Percentiles rank a stretch among this genome's conserved stretches.
Conservation (phyloP, 768 basidiomycete genomes). For the Boletus sp. region DNA sequence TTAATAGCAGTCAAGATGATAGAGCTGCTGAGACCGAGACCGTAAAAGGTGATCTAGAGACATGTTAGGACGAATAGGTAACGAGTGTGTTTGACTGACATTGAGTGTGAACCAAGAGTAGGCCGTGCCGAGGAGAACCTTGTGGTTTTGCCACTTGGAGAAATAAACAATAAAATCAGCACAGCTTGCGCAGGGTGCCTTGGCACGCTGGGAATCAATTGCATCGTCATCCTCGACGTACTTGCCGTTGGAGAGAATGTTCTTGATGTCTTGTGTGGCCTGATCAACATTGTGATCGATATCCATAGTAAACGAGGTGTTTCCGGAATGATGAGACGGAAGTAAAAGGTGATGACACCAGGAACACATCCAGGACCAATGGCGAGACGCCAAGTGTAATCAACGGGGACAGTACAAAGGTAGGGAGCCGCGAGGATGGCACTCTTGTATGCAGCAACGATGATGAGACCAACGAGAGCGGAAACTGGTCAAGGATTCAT, state of each 20-base stretch:
- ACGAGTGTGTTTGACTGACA: slow-evolving; percentile 38
- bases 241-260: slow-evolving; percentile 55
- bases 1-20: slow-evolving; percentile 74
- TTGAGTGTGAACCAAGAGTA: slow-evolving; percentile 92
- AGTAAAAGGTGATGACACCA: slow-evolving; percentile 30
- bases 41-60: slow-evolving; percentile 79
- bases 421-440: slow-evolving; percentile 45
- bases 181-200: slow-evolving; percentile 66
- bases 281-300: slow-evolving; percentile 78
- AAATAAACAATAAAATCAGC: slow-evolving; percentile 71
- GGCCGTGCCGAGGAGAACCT: slow-evolving; percentile 72
- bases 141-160: slow-evolving; percentile 70
- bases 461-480: slow-evolving; percentile 61
- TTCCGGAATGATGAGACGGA: too few species aligned
- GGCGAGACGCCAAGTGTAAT: slow-evolving; percentile 81
- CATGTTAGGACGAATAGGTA: not conserved
- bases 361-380: slow-evolving; percentile 88
- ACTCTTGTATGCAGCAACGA: slow-evolving; percentile 66
- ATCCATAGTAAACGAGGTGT: slow-evolving; percentile 64
- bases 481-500: slow-evolving; percentile 41
- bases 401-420: slow-evolving; percentile 49
- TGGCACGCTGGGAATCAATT: slow-evolving; percentile 50
- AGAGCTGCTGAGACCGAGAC: slow-evolving; percentile 79
- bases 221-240: slow-evolving; percentile 50
- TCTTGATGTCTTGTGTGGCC: slow-evolving; percentile 70